phyloP scores from a whole-genome alignment of 176 grass and related monocot genomes.

The Bonia amplexicaulis region DNA sequence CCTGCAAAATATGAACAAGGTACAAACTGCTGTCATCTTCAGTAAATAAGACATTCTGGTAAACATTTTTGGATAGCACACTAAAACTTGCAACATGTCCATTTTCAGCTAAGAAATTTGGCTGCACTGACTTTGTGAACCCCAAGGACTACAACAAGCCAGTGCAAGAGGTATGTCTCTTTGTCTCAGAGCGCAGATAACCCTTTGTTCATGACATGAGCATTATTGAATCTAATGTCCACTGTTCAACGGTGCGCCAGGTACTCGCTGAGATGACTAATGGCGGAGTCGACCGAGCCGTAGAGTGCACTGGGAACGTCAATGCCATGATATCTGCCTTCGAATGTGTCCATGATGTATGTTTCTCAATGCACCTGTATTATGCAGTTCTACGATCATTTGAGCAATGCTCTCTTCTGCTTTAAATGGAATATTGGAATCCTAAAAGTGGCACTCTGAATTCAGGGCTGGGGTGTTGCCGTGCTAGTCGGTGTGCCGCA shows the following conservation, averaged over 20 bases:
- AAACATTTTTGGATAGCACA: background rate
- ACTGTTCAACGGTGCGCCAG: slow-evolving; percentile 18
- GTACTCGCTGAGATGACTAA: slow-evolving; percentile 86
- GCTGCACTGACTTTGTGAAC: slow-evolving; percentile 87
- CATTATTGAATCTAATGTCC: background rate
- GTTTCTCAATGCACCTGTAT: background rate
- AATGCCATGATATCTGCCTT: slow-evolving; percentile 83
- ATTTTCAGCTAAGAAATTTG: slow-evolving; percentile 74
- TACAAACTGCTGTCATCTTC: background rate
- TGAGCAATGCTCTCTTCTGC: background rate
- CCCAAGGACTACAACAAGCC: slow-evolving; percentile 64
- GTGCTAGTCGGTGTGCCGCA: slow-evolving; percentile 78
- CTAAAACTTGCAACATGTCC: background rate
- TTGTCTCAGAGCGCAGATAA: background rate
- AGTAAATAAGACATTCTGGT: background rate
- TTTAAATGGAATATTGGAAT: background rate
- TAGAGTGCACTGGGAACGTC: slow-evolving; percentile 80
- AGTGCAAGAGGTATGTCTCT: slow-evolving; percentile 57
- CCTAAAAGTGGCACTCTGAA: background rate
- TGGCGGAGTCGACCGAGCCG: slow-evolving; percentile 59
- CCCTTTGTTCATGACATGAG: background rate
- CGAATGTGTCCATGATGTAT: slow-evolving; percentile 86
- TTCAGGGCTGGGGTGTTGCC: slow-evolving; percentile 80
- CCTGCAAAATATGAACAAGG: slow-evolving; percentile 69
- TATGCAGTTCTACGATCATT: no score